phyloP scores from a whole-genome alignment of 164 flowering plant species.

The Nymphaea thermarum region DNA sequence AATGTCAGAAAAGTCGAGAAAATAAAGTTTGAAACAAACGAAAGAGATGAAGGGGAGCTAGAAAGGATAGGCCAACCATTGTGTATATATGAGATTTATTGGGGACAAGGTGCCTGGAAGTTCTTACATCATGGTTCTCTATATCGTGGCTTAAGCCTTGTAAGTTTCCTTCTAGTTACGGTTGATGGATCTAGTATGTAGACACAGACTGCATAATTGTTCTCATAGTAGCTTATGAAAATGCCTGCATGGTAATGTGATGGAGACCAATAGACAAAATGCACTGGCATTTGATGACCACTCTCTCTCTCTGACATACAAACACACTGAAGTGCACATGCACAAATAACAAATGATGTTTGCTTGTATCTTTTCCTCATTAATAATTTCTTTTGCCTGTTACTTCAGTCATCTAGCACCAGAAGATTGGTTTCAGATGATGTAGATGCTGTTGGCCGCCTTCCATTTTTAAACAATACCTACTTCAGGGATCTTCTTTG shows the following conservation, averaged over 20 bases:
- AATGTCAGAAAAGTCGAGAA: conserved; percentile 78
- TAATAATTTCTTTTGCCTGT: neutral
- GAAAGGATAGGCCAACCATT: conserved; percentile 90
- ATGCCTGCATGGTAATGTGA: neutral
- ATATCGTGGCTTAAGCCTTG: conserved; percentile 95
- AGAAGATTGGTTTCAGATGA: conserved; percentile 82
- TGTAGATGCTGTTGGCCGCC: conserved; percentile 78
- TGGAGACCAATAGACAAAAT: too few species aligned
- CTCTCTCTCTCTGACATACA: too few species aligned
- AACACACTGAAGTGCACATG: too few species aligned
- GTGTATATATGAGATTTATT: conserved; percentile 85
- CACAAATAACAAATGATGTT: too few species aligned
- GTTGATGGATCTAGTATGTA: neutral
- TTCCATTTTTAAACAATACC: conserved; percentile 64
- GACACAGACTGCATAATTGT: neutral
- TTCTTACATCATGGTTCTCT: conserved; percentile 89
- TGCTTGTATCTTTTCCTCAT: too few species aligned
- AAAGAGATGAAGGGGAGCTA: conserved; percentile 97
- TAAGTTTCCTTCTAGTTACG: conserved; percentile 28
- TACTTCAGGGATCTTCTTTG: conserved; percentile 65
- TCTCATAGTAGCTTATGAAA: neutral
- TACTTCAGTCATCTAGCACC: conserved; percentile 45
- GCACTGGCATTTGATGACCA: too few species aligned
- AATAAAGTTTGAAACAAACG: conserved; percentile 66
- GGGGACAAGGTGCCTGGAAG: conserved; percentile 86